Base-by-base conservation (phyloP, 192 early-diverging fungal species). In the Rhizoclosmatium globosum region DNA sequence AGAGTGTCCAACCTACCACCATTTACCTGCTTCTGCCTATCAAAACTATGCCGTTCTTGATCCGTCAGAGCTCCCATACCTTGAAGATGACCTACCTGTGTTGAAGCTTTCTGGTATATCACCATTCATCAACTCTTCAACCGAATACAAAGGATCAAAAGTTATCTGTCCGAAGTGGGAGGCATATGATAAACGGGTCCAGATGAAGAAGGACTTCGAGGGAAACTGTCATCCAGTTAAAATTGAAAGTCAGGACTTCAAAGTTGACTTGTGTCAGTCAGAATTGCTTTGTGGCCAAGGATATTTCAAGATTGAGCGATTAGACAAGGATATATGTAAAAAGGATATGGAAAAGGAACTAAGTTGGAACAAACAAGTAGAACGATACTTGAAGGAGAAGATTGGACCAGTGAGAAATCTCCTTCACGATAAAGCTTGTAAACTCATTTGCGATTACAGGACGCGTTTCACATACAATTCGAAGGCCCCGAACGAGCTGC, bases 271-370 rank as follows among this genome's bases (percentile, higher is more conserved):
- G 21, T 74, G 72, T 56, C 9, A 43, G 11, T 62, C 58, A 4
- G 17, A 64, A 47, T 3, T 15, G 38, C 43, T 74, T 15, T 77
- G 75, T 44, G 75, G 75, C 13, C 75, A 77, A 46, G 75, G 75
- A 19, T 77, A 77, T 61, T 67, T 77, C 1, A 7, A 39, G 13
- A 43, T 77, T 2, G 41, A 65, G 13, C 41, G 62, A 19, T 2
- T 39, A 17, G 75, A 77, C 64, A 68, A 68, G 48, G 45, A 77
- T 64, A 6, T 1, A 1, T 77, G 75, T 43, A 47, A n/a, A 9
- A 0, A n/a, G 2, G 39, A 13, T 13, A 43, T 68, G 47, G 21
- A 15, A 13, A 11, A 41, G 23, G 11, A 1, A 4, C 2, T 67
- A 4, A 48, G 44, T 31, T 3, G 4, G 19, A 57, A 77, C 38